Evolutionary conservation across 2,329 filamentous ascomycete species (phyloP), one percentile per base, ranked within the genome.

Genomic region (Cladosporium sp.): DNA sequence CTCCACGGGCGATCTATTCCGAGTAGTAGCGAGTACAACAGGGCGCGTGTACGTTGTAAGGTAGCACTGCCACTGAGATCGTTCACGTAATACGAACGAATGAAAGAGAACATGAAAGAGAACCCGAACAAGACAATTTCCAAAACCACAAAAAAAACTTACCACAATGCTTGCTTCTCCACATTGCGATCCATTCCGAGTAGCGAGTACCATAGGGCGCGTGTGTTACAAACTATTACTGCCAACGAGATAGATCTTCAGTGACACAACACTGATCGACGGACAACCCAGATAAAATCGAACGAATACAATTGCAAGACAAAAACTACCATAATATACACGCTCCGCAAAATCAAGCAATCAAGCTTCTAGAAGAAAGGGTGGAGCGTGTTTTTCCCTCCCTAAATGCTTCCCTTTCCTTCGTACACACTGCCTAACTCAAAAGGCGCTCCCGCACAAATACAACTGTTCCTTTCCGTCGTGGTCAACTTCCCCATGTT

Each of bases 281-380:
- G n/a, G n/a, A n/a, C n/a, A n/a, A n/a, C n/a, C n/a, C n/a, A n/a
- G n/a, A n/a, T 49, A 25, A 25, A 49, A 49, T 11, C 46, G 46
- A 54, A 32, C 26, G 49, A 54, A 53, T n/a, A 54, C 25, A 32
- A 32, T n/a, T 54, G 21, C 26, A 11, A 21, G 14, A 54, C 51
- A 23, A 26, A 57, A 26, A 39, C 54, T 57, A 57, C 54, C 54
- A n/a, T 57, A 57, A 57, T 57, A 13, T 57, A 57, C 54, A 57
- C 54, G 54, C 54, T 57, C 54, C 32, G 32, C 54, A 57, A 57
- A 39, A 11, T 30, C 46, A 16, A n/a, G 3, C 23, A 26, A 57
- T 25, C 53, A 34, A 32, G 11, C 30, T 57, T 46, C 39, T 21
- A 46, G 39, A 21, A 46, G 39, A 21, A n/a, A 8, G 39, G 28